Base-by-base conservation (phyloP, 2,329 filamentous ascomycete genomes). In the Aspergillus transmontanensis region DNA sequence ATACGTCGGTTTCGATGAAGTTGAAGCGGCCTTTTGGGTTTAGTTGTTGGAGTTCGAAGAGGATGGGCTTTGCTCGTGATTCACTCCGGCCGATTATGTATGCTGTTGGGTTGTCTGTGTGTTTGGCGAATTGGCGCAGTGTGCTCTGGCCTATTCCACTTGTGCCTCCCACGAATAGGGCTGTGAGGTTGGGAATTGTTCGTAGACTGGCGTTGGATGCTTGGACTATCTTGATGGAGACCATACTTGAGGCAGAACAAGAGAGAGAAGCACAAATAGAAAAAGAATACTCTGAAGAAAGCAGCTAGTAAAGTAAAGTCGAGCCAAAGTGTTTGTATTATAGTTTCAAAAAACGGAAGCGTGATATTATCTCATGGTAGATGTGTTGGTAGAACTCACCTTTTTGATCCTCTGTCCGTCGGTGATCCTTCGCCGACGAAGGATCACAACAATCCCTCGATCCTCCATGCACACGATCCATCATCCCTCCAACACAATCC, bases 111-210 rank as follows among this genome's bases (percentile, higher is more conserved):
- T 68, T 70, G 2, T 66, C 62, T 2, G 81, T 72, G 21, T 79
- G 68, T 46, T 79, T 76, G 12, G 79, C 78, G 46, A 86, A 82
- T 26, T 79, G 72, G 58, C 80, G 82, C 19, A 86, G 72, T 0
- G 83, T 80, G 14, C 78, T 72, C 63, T 83, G 77, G 9, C 85
- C 85, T 50, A 87, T 85, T n/a, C 85, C 85, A 43, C 79, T 80
- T 4, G 85, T 87, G 32, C 81, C 85, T 39, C 85, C 84, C 4
- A 85, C 71, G 60, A 86, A 86, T 30, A 85, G 79, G 51, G 80
- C 82, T 4, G 83, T 79, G 4, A 82, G 67, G 6, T 73, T 74
- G 6, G 67, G 50, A 9, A 59, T 28, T 19, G 62, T 63, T 43
- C 54, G 67, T 68, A 71, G 66, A 80, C 75, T 66, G 9, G 66